Base-by-base conservation (phyloP, 2,329 filamentous ascomycete species). In the Stagonosporopsis tanaceti region DNA sequence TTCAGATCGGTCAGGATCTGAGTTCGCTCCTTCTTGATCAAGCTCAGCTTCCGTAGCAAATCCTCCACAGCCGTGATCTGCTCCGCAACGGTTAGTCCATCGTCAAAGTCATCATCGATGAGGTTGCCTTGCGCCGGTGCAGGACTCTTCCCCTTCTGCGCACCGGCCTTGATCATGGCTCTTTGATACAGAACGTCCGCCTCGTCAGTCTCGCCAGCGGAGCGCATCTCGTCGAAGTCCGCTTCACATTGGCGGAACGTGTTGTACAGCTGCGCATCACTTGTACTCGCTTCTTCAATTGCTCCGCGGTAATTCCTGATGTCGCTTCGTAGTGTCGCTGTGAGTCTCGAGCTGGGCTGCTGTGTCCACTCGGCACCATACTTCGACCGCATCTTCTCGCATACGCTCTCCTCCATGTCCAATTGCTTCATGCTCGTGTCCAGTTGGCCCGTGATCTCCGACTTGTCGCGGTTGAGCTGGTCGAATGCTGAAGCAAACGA, bases 341-440 rank as follows among this genome's bases (percentile, higher is more conserved):
- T 99, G 38, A 99, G 84, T 54, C 92, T 85, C 30, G 91, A 92
- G 73, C 94, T 98, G 11, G 95, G 95, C 71, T 99, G 95, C 70
- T 99, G 95, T 17, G 92, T 97, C 95, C 95, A 99, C 52, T 98
- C 94, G 27, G 84, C 85, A 53, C 94, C 93, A 74, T 98, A 98
- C 75, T 99, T 99, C 12, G 93, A 96, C 44, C 95, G 87, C 95
- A 99, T 99, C 82, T 98, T 99, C 76, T 99, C 95, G 75, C 95
- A 99, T 0, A 98, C 92, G 53, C 92, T 96, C 78, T 98, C 96
- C 76, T 99, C 95, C 87, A 95, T 93, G 66, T 99, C 95, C 39
- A 99, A 80, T 69, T 96, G 91, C 74, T 96, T 96, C 53, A 89
- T 88, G 67, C 92, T 92, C 55, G 86, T 86, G 54, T 97, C 93